A percentile compares a stretch with the other conserved stretches of the same genome.
Evolutionary conservation across 176 grass and related monocot species (phyloP).

Genomic region (Lolium multiflorum): DNA sequence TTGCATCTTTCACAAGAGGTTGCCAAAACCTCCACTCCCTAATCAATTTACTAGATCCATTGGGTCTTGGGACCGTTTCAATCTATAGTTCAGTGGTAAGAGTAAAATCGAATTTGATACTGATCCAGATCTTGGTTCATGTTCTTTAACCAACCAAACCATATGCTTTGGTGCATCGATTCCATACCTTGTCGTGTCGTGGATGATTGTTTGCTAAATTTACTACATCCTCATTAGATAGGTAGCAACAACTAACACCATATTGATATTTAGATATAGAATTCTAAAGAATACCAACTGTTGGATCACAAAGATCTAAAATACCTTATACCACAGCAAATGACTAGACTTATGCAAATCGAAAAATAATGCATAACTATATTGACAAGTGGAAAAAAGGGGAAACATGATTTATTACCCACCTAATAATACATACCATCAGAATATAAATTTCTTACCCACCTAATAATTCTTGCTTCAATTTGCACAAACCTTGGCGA

Average conservation of each 20-base stretch:
- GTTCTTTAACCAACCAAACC: neutral
- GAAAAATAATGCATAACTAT: neutral
- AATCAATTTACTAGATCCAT: slow-evolving; percentile 8
- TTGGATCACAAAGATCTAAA: slow-evolving; percentile 3
- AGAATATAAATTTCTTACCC: too few species aligned
- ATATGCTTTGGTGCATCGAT: neutral
- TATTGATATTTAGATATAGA: slow-evolving; percentile 16
- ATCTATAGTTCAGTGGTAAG: neutral
- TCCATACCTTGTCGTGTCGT: neutral
- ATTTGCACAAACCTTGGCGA: too few species aligned
- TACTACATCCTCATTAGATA: neutral
- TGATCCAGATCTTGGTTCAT: neutral
- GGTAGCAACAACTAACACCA: neutral
- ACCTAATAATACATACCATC: neutral
- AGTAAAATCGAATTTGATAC: slow-evolving; percentile 12
- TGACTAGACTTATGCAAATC: neutral
- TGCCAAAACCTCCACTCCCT: neutral
- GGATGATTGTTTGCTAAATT: neutral
- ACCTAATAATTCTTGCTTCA: too few species aligned
- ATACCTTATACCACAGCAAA: neutral
- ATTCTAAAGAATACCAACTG: neutral
- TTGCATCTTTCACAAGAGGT: neutral
- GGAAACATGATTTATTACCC: neutral
- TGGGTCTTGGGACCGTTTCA: neutral
- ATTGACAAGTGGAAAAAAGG: neutral